Evolutionary conservation across 2,329 filamentous ascomycete genomes (phyloP), one percentile per base, ranked within the genome.

Genomic region (Penicillium hordei): DNA sequence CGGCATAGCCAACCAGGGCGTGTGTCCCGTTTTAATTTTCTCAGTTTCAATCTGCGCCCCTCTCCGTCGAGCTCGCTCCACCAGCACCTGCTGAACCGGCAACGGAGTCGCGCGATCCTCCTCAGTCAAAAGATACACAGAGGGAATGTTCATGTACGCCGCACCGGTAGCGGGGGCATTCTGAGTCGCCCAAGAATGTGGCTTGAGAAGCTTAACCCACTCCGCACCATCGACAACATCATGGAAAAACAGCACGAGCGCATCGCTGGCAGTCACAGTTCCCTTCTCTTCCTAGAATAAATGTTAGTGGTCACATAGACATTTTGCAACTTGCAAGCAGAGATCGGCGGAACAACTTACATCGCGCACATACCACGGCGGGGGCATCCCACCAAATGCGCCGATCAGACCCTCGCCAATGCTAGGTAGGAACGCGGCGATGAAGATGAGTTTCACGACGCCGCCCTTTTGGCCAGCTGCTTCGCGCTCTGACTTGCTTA

Each of bases 351-450:
- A 15, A 15, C 9, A n/a, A 67, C 68, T 61, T 60, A 72, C 70
- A 67, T 72, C 66, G 1, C 53, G 59, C 31, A 69, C 58, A 65
- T 67, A 70, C 70, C 70, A 72, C 15, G 65, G 63, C 13, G 69
- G 65, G 12, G 67, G 51, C 25, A 39, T 52, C 5, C 70, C 70
- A 1, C 69, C 70, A 60, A 72, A 68, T 1, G 70, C 66, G 15
- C 60, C 57, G n/a, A 73, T 63, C 45, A 72, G 39, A 60, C 68
- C 68, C 52, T 72, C 60, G 3, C 72, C 73, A 7, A 72, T 13
- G 0, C 65, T 62, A 1, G 72, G 73, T 13, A 76, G 67, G 44
- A 76, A 69, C 3, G 68, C 69, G 12, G 72, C 68, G 34, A 76
- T 66, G 51, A 72, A 75, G 7, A 70, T 61, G 34, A 76, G 56